These are phyloP conservation scores for Fagopyrum esculentum DNA, from an alignment of 148 eudicot genomes.

Conservation along the genomic window DNA sequence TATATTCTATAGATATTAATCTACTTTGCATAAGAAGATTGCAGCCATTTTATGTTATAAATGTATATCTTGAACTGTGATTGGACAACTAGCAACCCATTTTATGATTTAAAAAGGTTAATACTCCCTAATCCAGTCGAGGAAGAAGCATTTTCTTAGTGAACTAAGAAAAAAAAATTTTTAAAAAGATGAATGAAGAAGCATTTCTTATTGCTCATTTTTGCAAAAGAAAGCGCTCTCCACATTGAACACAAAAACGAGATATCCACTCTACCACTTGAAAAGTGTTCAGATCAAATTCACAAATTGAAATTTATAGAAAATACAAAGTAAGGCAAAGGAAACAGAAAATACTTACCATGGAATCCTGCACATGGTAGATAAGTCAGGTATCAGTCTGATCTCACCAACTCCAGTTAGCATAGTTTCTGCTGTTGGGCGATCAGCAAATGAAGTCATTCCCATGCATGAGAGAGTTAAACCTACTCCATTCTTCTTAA, in stretches of 20 bases:
- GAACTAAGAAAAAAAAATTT: not conserved
- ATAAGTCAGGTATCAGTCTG: slow-evolving; percentile 79
- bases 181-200: not conserved
- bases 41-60: no score
- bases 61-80: not conserved
- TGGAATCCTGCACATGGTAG: slow-evolving; percentile 72
- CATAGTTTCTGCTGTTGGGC: slow-evolving; percentile 73
- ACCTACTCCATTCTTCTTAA: slow-evolving; percentile 76
- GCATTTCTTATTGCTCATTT: not conserved
- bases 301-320: not conserved
- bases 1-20: no score
- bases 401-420: slow-evolving; percentile 81
- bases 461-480: slow-evolving; percentile 81
- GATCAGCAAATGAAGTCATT: slow-evolving; percentile 63
- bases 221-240: not conserved
- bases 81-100: not conserved
- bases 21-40: no score
- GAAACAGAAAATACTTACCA: slow-evolving; percentile 39
- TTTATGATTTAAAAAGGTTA: no score
- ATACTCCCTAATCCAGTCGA: not conserved
- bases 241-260: slow-evolving; percentile 6
- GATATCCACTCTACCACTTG: not conserved
- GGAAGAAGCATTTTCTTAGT: not conserved
- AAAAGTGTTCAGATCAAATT: not conserved
- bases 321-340: not conserved